Conservation (phyloP, 108 stramenopile genomes). For the Nitzschia palea region DNA sequence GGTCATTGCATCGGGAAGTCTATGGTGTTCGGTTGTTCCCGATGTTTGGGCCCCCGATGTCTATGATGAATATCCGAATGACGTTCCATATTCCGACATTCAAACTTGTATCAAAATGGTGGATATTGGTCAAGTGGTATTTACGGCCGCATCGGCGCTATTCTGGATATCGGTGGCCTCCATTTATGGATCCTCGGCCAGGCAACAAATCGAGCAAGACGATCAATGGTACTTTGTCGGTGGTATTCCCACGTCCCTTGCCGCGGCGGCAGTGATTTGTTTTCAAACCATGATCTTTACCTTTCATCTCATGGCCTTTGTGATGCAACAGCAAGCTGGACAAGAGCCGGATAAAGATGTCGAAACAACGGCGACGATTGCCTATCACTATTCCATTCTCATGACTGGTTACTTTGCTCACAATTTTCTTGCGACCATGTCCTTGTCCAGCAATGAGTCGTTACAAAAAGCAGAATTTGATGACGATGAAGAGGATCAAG, state of each 20-base stretch:
- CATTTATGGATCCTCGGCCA: constrained; percentile 4
- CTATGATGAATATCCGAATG: background rate
- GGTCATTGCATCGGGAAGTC: background rate
- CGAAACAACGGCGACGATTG: background rate
- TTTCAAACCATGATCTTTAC: constrained; percentile 3
- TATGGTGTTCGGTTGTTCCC: background rate
- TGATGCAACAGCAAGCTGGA: background rate
- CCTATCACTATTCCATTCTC: constrained; percentile 6
- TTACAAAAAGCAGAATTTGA: too few species aligned
- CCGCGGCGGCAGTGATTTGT: background rate
- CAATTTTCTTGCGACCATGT: background rate
- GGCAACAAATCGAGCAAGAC: background rate
- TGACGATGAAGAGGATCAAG: too few species aligned
- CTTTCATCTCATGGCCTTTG: constrained; percentile 6
- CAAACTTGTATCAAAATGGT: constrained; percentile 2
- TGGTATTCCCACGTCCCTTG: constrained; percentile 5
- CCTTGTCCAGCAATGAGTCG: too few species aligned
- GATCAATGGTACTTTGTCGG: constrained; percentile 7
- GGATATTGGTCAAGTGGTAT: background rate
- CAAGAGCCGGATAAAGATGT: background rate
- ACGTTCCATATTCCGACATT: background rate
- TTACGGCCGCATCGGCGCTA: background rate
- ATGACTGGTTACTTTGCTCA: constrained; percentile 17
- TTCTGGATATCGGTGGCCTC: constrained; percentile 4
- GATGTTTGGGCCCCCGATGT: background rate